Evolutionary conservation across 2,329 filamentous ascomycete genomes (phyloP).

Genomic region (Aotearoamyces nothofagi): DNA sequence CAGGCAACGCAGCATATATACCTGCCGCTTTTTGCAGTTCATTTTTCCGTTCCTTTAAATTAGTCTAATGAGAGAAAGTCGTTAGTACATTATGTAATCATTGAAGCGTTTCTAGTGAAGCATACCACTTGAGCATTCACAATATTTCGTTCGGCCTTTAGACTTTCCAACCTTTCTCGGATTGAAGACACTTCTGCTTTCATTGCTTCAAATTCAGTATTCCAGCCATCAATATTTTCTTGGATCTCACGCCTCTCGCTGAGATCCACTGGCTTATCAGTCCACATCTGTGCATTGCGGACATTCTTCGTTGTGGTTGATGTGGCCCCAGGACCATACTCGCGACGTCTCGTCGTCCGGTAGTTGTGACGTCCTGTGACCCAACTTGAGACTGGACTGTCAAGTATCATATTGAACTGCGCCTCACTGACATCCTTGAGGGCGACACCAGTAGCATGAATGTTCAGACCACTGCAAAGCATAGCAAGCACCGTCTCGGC

Average conservation of each 20-base stretch:
- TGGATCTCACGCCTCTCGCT: slow-evolving; percentile 47
- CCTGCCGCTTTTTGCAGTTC: slow-evolving; percentile 50
- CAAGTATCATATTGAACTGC: slow-evolving; percentile 51
- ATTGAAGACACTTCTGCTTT: slow-evolving; percentile 18
- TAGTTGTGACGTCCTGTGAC: slow-evolving; percentile 52
- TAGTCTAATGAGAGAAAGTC: too few relatives aligned
- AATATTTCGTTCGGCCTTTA: slow-evolving; percentile 21
- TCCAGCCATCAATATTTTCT: slow-evolving; percentile 25
- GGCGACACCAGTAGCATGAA: slow-evolving; percentile 56
- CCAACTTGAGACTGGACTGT: slow-evolving; percentile 46
- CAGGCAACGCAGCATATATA: slow-evolving; percentile 50
- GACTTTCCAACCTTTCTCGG: slow-evolving; percentile 14
- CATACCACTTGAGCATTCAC: slow-evolving; percentile 26
- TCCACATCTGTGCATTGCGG: slow-evolving; percentile 52
- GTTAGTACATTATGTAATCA: slow-evolving; percentile 1
- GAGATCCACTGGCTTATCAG: slow-evolving; percentile 57
- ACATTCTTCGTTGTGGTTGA: slow-evolving; percentile 54
- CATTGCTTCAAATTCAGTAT: slow-evolving; percentile 14
- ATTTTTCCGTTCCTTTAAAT: slow-evolving; percentile 45
- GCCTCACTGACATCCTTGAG: slow-evolving; percentile 46
- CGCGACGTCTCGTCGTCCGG: slow-evolving; percentile 51
- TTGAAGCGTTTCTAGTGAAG: too few relatives aligned
- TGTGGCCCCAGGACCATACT: slow-evolving; percentile 63
- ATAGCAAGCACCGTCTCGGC: slow-evolving; percentile 75
- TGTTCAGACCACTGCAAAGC: slow-evolving; percentile 59